A percentile compares a stretch with the other conserved stretches of the same genome.
phyloP scores from a whole-genome alignment of 805 yeast species.

The Kodamaea restingae region DNA sequence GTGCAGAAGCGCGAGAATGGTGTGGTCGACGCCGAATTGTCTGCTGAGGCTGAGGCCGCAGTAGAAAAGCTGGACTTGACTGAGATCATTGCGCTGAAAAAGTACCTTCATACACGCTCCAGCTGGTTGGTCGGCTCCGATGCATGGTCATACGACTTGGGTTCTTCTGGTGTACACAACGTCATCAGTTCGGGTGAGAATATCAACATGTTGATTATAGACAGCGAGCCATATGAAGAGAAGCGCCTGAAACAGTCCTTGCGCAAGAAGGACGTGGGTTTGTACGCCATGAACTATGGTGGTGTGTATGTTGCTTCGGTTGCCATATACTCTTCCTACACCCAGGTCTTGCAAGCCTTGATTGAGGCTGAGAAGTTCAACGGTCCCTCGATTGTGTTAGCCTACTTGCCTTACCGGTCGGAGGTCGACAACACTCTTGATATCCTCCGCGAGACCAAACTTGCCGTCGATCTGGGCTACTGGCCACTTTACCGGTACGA shows the following conservation, averaged over 20 bases:
- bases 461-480: conserved; percentile 88
- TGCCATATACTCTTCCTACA: conserved; percentile 89
- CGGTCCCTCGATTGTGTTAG: conserved; percentile 90
- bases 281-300: conserved; percentile 92
- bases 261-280: conserved; percentile 82
- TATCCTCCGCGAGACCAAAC: conserved; percentile 80
- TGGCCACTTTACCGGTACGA: conserved; percentile 93
- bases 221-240: conserved; percentile 65
- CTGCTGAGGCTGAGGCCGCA: conserved; percentile 32
- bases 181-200: conserved; percentile 71
- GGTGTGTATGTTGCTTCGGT: conserved; percentile 89
- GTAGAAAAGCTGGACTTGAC: conserved; percentile 37
- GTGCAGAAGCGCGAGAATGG: conserved; percentile 42
- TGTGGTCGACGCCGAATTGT: conserved; percentile 21
- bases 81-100: conserved; percentile 44
- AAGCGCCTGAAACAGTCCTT: conserved; percentile 26
- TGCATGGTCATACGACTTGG: conserved; percentile 91
- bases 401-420: conserved; percentile 72
- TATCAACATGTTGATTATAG: conserved; percentile 80
- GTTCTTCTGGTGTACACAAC: conserved; percentile 86
- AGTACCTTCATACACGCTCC: conserved; percentile 45
- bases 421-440: conserved; percentile 68
- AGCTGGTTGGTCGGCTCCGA: conserved; percentile 92
- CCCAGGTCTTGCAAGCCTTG: conserved; percentile 85
- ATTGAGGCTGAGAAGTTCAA: conserved; percentile 84